Percentiles rank a stretch among this genome's conserved stretches.
These are phyloP conservation scores for Candida glucosophila DNA, from an alignment of 1,139 yeast genomes.

Conservation along the genomic window DNA sequence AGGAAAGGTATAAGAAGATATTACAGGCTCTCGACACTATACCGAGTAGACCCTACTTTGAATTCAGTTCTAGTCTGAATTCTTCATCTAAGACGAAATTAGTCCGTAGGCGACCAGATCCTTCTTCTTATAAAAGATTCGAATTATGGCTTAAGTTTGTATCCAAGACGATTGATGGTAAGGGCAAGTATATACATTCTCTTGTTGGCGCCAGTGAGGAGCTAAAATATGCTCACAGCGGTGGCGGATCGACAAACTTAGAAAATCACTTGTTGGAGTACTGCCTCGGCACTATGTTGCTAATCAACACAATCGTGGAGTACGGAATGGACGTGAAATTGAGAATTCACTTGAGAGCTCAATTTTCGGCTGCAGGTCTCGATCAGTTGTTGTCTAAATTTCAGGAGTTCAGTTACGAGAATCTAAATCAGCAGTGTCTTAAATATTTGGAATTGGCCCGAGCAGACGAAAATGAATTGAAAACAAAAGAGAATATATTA, in stretches of 20 bases:
- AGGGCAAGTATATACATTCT: conserved; percentile 79
- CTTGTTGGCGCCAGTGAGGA: conserved; percentile 94
- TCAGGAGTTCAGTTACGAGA: conserved; percentile 53
- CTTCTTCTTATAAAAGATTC: conserved; percentile 46
- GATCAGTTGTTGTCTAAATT: conserved; percentile 54
- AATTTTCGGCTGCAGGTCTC: conserved; percentile 71
- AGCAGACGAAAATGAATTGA: conserved; percentile 60
- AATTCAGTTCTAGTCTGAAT: conserved; percentile 18
- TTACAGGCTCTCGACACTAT: conserved; percentile 56
- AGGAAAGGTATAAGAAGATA: conserved; percentile 53
- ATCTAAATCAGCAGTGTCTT: conserved; percentile 56
- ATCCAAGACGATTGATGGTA: conserved; percentile 70
- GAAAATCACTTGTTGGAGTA: conserved; percentile 77
- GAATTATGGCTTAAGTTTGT: conserved; percentile 82
- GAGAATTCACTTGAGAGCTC: conserved; percentile 70
- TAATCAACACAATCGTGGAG: conserved; percentile 64
- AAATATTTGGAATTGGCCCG: conserved; percentile 60
- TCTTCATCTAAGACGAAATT: conserved; percentile 15
- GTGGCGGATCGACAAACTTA: conserved; percentile 25
- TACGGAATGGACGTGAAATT: conserved; percentile 58
- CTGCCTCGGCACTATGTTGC: conserved; percentile 66
- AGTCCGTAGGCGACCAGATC: conserved; percentile 33
- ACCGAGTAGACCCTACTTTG: conserved; percentile 54
- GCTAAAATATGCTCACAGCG: conserved; percentile 46
- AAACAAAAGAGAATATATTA: conserved; percentile 51